These are phyloP conservation scores for Aspergillus aculeatinus DNA, from an alignment of 2,329 filamentous ascomycete genomes.

Conservation along the genomic window DNA sequence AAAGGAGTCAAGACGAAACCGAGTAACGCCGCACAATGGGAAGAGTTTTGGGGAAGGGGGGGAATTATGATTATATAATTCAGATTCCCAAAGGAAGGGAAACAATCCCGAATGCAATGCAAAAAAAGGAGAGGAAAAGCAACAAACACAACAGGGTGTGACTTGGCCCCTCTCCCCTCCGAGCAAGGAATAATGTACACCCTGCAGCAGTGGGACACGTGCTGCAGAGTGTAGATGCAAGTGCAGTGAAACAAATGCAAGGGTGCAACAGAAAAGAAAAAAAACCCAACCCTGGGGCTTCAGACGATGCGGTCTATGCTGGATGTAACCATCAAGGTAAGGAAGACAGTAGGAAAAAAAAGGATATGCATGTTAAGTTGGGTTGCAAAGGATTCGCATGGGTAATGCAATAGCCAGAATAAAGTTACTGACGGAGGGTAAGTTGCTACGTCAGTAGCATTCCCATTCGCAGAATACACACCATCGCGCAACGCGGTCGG, in stretches of 20 bases:
- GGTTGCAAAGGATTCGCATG: neutral
- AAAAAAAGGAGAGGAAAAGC: no score
- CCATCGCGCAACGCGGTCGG: conserved; percentile 65
- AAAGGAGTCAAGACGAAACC: neutral
- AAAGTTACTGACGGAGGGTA: no score
- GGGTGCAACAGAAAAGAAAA: neutral
- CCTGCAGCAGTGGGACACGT: neutral
- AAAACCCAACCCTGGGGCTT: no score
- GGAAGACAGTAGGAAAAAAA: neutral
- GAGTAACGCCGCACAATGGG: neutral
- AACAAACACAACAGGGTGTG: no score
- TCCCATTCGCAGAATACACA: conserved; percentile 70
- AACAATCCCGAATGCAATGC: neutral
- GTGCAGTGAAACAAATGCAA: neutral
- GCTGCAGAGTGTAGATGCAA: neutral
- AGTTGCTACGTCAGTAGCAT: conserved; percentile 45
- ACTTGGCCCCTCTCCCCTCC: no score
- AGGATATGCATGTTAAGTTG: neutral
- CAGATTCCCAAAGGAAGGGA: neutral
- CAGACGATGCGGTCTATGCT: neutral
- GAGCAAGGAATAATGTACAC: neutral
- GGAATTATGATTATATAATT: conserved; percentile 3
- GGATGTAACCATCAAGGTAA: neutral
- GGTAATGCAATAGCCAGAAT: no score
- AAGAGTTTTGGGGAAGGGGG: no score